These are phyloP conservation scores for Rhizopus sp. DNA, from an alignment of 371 early-diverging fungal genomes.

Conservation along the genomic window DNA sequence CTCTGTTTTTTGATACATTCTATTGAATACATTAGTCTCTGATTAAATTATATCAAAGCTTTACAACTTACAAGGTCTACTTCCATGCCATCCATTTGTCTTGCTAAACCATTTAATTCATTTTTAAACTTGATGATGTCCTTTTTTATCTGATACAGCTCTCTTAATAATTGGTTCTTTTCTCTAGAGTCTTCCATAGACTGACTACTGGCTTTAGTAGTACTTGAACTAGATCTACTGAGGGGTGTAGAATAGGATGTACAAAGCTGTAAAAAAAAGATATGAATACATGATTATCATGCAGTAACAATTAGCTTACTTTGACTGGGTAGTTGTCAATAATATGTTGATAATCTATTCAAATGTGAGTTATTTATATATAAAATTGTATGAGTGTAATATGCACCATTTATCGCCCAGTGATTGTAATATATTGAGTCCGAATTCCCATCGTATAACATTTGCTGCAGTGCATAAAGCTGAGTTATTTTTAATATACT, in stretches of 20 bases:
- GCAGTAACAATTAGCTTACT: neutral
- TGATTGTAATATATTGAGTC: conserved; percentile 20
- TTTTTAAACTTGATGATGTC: conserved; percentile 51
- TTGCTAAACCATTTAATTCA: conserved; percentile 52
- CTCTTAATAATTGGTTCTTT: conserved; percentile 18
- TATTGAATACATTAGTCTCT: conserved; percentile 5
- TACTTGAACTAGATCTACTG: neutral
- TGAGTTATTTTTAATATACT: neutral
- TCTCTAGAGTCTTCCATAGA: conserved; percentile 1
- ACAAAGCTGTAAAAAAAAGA: conserved; percentile 19
- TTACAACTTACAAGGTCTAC: conserved; percentile 39
- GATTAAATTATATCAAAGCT: neutral
- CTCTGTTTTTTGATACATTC: conserved; percentile 41
- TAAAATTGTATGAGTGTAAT: too few species aligned
- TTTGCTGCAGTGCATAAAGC: conserved; percentile 1
- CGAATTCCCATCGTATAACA: conserved; percentile 10
- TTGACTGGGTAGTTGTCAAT: neutral
- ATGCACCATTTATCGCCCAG: conserved; percentile 21
- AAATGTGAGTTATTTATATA: neutral
- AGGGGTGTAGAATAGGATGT: conserved; percentile 22
- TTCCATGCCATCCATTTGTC: conserved; percentile 58
- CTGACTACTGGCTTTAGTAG: neutral
- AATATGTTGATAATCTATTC: neutral
- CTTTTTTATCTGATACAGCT: conserved; percentile 35
- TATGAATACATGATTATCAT: neutral